Percentiles rank a stretch among this genome's conserved stretches.
Evolutionary conservation across 768 basidiomycete genomes (phyloP).

Genomic region (Russula compacta): DNA sequence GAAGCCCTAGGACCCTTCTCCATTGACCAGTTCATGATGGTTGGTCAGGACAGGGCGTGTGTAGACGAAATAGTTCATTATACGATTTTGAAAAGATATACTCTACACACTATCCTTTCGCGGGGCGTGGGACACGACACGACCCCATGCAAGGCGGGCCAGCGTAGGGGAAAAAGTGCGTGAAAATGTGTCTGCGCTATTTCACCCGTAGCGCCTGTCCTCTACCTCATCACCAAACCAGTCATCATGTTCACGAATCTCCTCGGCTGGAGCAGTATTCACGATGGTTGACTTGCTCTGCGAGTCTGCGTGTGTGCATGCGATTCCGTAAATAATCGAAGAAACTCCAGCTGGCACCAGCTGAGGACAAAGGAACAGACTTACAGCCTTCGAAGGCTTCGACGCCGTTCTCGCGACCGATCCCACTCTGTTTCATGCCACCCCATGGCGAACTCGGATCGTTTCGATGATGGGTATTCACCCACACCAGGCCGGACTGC

Average conservation of each 20-base stretch:
- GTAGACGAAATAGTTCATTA: neutral
- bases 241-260: conserved; percentile 53
- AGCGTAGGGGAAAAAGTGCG: no score
- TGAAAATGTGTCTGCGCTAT: no score
- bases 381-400: conserved; percentile 74
- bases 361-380: conserved; percentile 23
- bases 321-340: neutral
- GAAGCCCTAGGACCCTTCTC: neutral
- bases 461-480: conserved; percentile 84
- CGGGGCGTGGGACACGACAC: neutral
- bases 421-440: conserved; percentile 84
- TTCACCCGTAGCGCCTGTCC: conserved; percentile 56
- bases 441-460: conserved; percentile 90
- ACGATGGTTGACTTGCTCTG: conserved; percentile 78
- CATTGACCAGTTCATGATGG: neutral
- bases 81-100: neutral
- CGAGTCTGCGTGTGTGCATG: conserved; percentile 43
- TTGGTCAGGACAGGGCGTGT: neutral
- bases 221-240: conserved; percentile 63
- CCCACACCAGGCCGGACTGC: conserved; percentile 75
- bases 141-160: no score
- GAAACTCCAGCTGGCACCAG: neutral
- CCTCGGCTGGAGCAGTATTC: conserved; percentile 56
- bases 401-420: conserved; percentile 78
- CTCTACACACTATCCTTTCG: neutral